Conservation (phyloP, 2,329 filamentous ascomycete genomes). For the Elsinoe fawcettii region DNA sequence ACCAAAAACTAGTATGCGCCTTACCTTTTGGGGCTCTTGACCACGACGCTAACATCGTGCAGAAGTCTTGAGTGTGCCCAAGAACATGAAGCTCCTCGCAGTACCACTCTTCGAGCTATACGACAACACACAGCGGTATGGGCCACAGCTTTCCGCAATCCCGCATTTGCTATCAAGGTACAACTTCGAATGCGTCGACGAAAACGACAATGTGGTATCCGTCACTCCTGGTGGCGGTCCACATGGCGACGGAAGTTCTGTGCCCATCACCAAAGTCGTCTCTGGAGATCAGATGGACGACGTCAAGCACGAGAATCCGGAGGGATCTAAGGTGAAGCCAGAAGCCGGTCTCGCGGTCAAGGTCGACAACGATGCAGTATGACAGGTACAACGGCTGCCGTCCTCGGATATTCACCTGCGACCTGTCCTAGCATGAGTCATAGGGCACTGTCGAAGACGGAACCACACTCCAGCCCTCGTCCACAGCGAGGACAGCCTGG, state of each 20-base stretch:
- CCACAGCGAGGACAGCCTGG: too few species aligned
- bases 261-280: conserved; percentile 59
- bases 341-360: not conserved
- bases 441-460: too few species aligned
- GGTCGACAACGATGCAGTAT: not conserved
- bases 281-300: conserved; percentile 43
- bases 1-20: conserved; percentile 70
- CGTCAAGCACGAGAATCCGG: not conserved
- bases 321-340: not conserved
- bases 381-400: not conserved
- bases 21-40: not conserved
- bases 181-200: conserved; percentile 96
- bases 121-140: conserved; percentile 91
- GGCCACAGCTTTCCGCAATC: conserved; percentile 91
- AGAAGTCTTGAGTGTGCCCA: conserved; percentile 94
- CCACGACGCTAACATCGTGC: conserved; percentile 15
- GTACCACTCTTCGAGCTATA: conserved; percentile 97
- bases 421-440: too few species aligned
- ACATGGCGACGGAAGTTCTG: conserved; percentile 42
- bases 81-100: conserved; percentile 98
- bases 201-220: conserved; percentile 79
- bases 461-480: too few species aligned
- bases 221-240: conserved; percentile 67
- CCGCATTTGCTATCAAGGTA: conserved; percentile 90
- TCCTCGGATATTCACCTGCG: too few species aligned